A percentile compares a stretch with the other conserved stretches of the same genome.
phyloP scores from a whole-genome alignment of 768 basidiomycete species.

The Leccinum broughii region DNA sequence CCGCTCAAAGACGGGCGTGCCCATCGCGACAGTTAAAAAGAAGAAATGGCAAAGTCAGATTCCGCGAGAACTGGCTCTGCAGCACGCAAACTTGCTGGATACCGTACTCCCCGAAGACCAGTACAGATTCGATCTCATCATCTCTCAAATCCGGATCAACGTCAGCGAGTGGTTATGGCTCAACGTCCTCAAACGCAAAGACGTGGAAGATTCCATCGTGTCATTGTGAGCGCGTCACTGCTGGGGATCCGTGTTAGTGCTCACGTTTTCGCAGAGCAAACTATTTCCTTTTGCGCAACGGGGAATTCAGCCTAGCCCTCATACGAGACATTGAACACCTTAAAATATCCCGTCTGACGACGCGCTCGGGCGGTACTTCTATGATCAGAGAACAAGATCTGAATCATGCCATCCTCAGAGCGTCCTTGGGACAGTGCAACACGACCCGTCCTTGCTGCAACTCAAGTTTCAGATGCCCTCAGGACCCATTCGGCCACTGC shows the following conservation, averaged over 20 bases:
- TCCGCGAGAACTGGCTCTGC: conserved; percentile 62
- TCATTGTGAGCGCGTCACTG: conserved; percentile 60
- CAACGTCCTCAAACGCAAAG: conserved; percentile 80
- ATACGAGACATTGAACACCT: conserved; percentile 87
- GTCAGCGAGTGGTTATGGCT: conserved; percentile 95
- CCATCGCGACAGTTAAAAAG: conserved; percentile 78
- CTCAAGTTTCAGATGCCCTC: conserved; percentile 73
- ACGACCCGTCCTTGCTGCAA: conserved; percentile 72
- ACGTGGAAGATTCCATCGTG: conserved; percentile 82
- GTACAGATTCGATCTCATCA: conserved; percentile 71
- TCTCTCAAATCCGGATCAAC: conserved; percentile 73
- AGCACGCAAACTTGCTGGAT: conserved; percentile 66
- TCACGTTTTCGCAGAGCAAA: conserved; percentile 56
- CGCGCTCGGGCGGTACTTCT: conserved; percentile 59
- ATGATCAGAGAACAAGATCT: conserved; percentile 92
- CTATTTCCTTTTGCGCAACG: conserved; percentile 87
- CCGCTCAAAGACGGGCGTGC: conserved; percentile 75
- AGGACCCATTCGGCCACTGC: conserved; percentile 78
- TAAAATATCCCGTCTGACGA: conserved; percentile 73
- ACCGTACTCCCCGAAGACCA: conserved; percentile 72
- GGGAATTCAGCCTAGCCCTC: conserved; percentile 81
- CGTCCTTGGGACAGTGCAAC: conserved; percentile 87
- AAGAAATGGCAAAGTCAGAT: conserved; percentile 80
- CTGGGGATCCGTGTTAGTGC: conserved; percentile 4
- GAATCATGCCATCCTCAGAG: conserved; percentile 81